These are phyloP conservation scores for Apostasia ramifera DNA, from an alignment of 106 monocot species.

Conservation along the genomic window DNA sequence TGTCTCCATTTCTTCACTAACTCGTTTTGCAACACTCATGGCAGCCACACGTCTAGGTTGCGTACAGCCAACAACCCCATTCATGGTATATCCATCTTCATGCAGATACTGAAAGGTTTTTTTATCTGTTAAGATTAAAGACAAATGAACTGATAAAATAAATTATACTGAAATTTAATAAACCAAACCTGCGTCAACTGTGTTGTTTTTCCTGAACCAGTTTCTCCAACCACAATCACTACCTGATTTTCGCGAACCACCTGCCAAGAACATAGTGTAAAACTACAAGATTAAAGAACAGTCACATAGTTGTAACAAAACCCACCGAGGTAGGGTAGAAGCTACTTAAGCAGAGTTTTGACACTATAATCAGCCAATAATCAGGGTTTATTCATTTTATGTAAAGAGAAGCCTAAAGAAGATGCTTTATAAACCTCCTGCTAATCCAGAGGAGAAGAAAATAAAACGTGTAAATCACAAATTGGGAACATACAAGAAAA, in stretches of 20 bases:
- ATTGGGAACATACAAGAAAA: too few species aligned
- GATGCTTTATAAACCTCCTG: too few species aligned
- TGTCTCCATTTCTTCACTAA: constrained; percentile 90
- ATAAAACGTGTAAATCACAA: too few species aligned
- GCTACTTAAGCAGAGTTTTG: too few species aligned
- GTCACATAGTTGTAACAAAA: too few species aligned
- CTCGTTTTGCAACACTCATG: constrained; percentile 94
- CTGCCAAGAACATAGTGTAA: constrained; percentile 23
- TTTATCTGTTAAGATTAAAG: neutral
- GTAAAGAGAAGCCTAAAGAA: too few species aligned
- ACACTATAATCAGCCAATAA: too few species aligned
- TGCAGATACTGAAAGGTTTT: constrained; percentile 59
- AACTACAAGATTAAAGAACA: too few species aligned
- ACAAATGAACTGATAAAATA: neutral
- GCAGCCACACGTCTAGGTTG: constrained; percentile 98
- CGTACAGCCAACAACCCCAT: constrained; percentile 81
- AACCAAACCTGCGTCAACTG: constrained; percentile 71
- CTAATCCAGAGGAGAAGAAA: too few species aligned
- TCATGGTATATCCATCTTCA: constrained; percentile 70
- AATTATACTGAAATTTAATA: neutral
- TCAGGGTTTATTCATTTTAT: too few species aligned
- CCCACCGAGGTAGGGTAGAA: too few species aligned
- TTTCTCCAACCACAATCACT: constrained; percentile 91
- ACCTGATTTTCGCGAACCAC: constrained; percentile 95
- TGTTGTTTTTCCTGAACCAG: constrained; percentile 94